Evolutionary conservation across 345 rosid species (phyloP).

Genomic region (Lumnitzera littorea): DNA sequence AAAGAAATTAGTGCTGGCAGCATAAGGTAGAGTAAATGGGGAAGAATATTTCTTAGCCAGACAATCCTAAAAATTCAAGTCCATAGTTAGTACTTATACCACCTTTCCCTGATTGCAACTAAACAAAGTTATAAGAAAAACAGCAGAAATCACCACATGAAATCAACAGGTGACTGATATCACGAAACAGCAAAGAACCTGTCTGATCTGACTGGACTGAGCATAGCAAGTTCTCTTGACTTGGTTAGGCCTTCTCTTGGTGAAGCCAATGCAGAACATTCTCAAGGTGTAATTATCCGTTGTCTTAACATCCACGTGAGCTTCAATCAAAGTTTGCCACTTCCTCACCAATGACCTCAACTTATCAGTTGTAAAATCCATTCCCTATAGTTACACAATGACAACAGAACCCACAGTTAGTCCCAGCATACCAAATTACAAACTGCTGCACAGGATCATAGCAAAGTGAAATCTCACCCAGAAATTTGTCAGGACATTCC

Average conservation of each 20-base stretch:
- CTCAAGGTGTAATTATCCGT: slow-evolving; percentile 79
- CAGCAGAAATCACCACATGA: not conserved
- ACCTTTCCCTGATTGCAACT: too few species aligned
- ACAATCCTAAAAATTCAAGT: too few species aligned
- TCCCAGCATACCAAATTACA: not conserved
- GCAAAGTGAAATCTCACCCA: slow-evolving; percentile 46
- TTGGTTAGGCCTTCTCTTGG: slow-evolving; percentile 89
- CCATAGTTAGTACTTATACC: too few species aligned
- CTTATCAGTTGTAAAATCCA: slow-evolving; percentile 92
- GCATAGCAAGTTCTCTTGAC: slow-evolving; percentile 94
- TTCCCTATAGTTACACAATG: slow-evolving; percentile 43
- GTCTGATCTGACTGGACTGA: slow-evolving; percentile 87
- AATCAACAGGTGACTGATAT: not conserved
- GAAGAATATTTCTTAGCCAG: too few species aligned
- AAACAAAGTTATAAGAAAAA: not conserved
- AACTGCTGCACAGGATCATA: not conserved
- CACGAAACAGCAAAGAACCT: slow-evolving; percentile 22
- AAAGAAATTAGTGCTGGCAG: too few species aligned
- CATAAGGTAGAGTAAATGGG: too few species aligned
- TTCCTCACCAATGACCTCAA: slow-evolving; percentile 90
- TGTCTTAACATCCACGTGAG: slow-evolving; percentile 96
- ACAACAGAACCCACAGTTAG: not conserved
- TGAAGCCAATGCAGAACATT: slow-evolving; percentile 91
- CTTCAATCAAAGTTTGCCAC: slow-evolving; percentile 92
- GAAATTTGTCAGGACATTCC: slow-evolving; percentile 81